Conservation (phyloP, 371 early-diverging fungal species). For the Blakeslea trispora region DNA sequence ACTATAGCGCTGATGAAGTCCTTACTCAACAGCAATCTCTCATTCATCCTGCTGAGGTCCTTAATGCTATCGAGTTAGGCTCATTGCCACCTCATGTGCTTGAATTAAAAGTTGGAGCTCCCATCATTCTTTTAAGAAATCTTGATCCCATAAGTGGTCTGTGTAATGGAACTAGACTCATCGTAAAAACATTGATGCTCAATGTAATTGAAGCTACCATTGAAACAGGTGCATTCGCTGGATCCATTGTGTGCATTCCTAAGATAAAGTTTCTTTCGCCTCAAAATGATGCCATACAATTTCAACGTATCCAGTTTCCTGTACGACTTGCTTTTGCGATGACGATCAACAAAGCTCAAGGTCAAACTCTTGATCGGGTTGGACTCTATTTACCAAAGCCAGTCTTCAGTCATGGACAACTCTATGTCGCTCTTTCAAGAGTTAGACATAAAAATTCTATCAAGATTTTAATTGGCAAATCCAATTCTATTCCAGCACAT, state of each 20-base stretch:
- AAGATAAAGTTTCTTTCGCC: background rate
- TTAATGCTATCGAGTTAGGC: constrained; percentile 2
- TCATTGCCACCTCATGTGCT: background rate
- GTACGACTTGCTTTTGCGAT: constrained; percentile 29
- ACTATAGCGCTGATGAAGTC: background rate
- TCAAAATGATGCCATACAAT: background rate
- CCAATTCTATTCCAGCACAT: no score
- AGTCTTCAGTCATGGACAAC: no score
- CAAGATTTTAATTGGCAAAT: no score
- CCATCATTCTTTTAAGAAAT: constrained; percentile 4
- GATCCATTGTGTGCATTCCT: constrained; percentile 3
- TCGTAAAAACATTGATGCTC: constrained; percentile 5
- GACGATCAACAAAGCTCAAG: constrained; percentile 40
- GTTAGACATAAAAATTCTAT: no score
- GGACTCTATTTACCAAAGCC: constrained; percentile 26
- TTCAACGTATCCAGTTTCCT: constrained; percentile 18
- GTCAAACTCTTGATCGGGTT: constrained; percentile 23
- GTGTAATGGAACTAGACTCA: constrained; percentile 34
- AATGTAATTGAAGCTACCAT: constrained; percentile 20
- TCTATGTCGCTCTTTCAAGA: no score
- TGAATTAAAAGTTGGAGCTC: constrained; percentile 2
- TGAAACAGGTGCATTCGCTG: constrained; percentile 6
- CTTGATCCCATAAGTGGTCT: constrained; percentile 13
- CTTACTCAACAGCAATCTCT: background rate
- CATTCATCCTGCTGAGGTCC: background rate